Evolutionary conservation across 176 grass and related monocot genomes (phyloP).

Genomic region (Alopecurus myosuroides): DNA sequence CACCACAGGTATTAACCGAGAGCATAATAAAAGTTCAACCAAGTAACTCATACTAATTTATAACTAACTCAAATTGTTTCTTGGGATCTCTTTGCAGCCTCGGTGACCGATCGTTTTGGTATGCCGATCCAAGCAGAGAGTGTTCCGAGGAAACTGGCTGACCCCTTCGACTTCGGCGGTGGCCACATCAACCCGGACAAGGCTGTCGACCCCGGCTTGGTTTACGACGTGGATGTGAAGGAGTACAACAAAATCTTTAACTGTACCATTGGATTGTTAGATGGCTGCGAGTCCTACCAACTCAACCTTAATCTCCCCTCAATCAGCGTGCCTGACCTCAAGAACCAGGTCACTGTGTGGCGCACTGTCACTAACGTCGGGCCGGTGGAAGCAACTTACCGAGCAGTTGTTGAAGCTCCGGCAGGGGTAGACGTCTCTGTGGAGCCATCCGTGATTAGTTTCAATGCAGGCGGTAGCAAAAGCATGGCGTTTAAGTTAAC

Average conservation of each 20-base stretch:
- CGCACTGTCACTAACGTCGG: slow-evolving; percentile 27
- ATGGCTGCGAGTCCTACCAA: background rate
- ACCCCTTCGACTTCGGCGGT: slow-evolving; percentile 6
- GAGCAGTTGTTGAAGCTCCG: background rate
- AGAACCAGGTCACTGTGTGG: background rate
- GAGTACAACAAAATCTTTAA: background rate
- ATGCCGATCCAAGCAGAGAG: slow-evolving; percentile 13
- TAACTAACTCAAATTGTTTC: background rate
- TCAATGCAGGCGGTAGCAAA: background rate
- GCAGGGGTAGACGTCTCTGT: background rate
- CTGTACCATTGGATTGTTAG: background rate
- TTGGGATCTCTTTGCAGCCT: background rate
- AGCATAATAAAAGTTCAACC: background rate
- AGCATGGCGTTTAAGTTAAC: slow-evolving; percentile 2
- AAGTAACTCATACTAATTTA: background rate
- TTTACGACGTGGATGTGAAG: background rate
- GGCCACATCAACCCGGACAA: background rate
- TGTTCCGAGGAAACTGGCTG: background rate
- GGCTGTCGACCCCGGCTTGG: background rate
- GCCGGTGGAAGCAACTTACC: background rate
- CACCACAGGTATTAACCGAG: slow-evolving; percentile 1
- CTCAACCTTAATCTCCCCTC: background rate
- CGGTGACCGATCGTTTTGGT: background rate
- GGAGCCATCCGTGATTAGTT: background rate
- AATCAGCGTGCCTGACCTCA: background rate